Conservation (phyloP, 257 asterid species). For the Euphrasia confusa region DNA sequence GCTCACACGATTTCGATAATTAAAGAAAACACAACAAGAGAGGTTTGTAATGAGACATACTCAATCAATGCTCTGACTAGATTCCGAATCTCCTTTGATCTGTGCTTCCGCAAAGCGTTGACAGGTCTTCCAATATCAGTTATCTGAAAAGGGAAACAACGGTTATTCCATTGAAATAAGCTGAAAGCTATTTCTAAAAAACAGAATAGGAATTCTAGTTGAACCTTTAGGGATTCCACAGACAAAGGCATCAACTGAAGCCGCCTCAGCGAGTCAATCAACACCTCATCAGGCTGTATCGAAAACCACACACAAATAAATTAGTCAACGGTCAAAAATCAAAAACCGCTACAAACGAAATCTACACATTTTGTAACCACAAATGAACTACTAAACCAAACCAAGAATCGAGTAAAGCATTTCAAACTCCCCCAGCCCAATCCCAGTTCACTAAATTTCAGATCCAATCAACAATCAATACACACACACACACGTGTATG, state of each 20-base stretch:
- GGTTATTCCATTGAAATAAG: background rate
- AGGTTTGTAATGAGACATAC: slow-evolving; percentile 33
- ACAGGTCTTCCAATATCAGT: slow-evolving; percentile 56
- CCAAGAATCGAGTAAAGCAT: background rate
- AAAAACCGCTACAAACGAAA: slow-evolving; percentile 2
- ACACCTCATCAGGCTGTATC: slow-evolving; percentile 47
- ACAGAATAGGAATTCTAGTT: background rate
- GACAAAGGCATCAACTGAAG: slow-evolving; percentile 69
- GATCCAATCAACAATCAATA: too few relatives aligned
- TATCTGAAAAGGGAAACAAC: slow-evolving; percentile 33
- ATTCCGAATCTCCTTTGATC: slow-evolving; percentile 44
- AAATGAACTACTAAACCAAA: background rate
- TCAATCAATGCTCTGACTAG: slow-evolving; percentile 38
- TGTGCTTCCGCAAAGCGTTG: slow-evolving; percentile 47
- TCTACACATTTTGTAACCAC: background rate
- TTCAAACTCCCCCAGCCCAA: background rate
- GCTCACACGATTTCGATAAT: background rate
- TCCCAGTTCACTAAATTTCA: background rate
- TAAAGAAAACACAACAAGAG: background rate
- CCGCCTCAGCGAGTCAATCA: slow-evolving; percentile 68
- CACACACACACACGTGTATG: background rate
- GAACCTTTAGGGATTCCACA: slow-evolving; percentile 74
- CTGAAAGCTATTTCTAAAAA: background rate
- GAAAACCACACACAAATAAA: background rate
- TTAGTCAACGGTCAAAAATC: background rate